These are phyloP conservation scores for Aureobasidium sp. DNA, from an alignment of 2,329 filamentous ascomycete species.

Conservation along the genomic window DNA sequence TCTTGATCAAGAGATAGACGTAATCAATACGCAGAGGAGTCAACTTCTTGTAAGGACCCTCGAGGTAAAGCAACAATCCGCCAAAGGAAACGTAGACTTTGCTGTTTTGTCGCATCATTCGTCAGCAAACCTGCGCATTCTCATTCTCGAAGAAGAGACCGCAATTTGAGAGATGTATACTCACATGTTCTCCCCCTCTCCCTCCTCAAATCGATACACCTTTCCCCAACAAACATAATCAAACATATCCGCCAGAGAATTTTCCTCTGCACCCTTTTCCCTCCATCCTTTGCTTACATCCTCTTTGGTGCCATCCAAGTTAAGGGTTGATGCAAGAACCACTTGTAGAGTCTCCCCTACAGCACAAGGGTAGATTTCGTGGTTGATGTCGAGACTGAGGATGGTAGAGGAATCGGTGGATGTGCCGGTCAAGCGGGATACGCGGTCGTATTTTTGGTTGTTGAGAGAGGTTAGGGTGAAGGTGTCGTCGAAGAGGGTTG, in stretches of 20 bases:
- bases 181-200: constrained; percentile 78
- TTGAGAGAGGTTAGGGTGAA: constrained; percentile 87
- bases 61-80: constrained; percentile 87
- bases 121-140: too few species aligned
- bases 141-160: too few species aligned
- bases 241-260: constrained; percentile 77
- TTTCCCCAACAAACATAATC: constrained; percentile 93
- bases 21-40: constrained; percentile 93
- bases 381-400: constrained; percentile 93
- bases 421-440: constrained; percentile 83
- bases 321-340: constrained; percentile 85
- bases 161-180: too few species aligned
- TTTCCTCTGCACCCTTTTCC: constrained; percentile 63
- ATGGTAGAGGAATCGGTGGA: constrained; percentile 78
- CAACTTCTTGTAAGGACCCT: constrained; percentile 96
- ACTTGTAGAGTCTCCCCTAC: constrained; percentile 82
- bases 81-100: constrained; percentile 97
- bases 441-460: constrained; percentile 93
- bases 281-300: constrained; percentile 68
- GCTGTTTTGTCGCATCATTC: constrained; percentile 22
- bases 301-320: constrained; percentile 80
- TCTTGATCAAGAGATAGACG: constrained; percentile 94
- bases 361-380: constrained; percentile 84
- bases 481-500: constrained; percentile 92
- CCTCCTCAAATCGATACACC: constrained; percentile 90